Evolutionary conservation across 2,329 filamentous ascomycete genomes (phyloP), one percentile per base, ranked within the genome.

Genomic region (Fusarium sp.): DNA sequence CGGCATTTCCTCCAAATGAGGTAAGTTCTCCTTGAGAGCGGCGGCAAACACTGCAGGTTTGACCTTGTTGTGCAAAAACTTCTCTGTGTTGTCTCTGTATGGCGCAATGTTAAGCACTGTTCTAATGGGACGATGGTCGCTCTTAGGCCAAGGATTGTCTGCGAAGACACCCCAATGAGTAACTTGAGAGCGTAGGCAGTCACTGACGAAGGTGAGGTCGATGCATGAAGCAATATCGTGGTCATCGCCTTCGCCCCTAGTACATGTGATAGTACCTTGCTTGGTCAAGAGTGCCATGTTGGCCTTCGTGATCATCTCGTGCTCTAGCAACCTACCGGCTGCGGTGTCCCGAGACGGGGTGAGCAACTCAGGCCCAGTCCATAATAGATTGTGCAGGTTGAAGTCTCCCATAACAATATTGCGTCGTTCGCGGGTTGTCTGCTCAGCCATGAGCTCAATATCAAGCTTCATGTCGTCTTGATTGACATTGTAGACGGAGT

Each of bases 361-460:
- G 6, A 13, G 42, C 1, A 50, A 18, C 4, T 3, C 3, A 44
- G 41, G 41, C 15, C 60, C 68, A 22, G 30, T 26, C 65, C 68
- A 71, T 8, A 26, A n/a, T 5, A 18, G 3, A 18, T 71, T 32
- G 17, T 61, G 50, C 6, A 68, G 28, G 15, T 71, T 71, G 44
- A 65, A 68, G 24, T 68, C 60, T 6, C 68, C 59, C 42, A 68
- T 44, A 1, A 71, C 28, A 8, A 68, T 47, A 36, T 68, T 55
- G 4, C 36, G 38, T 13, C 24, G 22, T 5, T 32, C 32, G 3
- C 8, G 13, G 1, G 51, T 71, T 4, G 48, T 61, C 13, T 24
- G 54, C 9, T 8, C 30, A 12, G 61, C 18, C 28, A 71, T 11
- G 3, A 26, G 15, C 18, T 60, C 14, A 2, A 65, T 28, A 11